These are phyloP conservation scores for Cryphonectria radicalis DNA, from an alignment of 2,329 filamentous ascomycete species.

Conservation along the genomic window DNA sequence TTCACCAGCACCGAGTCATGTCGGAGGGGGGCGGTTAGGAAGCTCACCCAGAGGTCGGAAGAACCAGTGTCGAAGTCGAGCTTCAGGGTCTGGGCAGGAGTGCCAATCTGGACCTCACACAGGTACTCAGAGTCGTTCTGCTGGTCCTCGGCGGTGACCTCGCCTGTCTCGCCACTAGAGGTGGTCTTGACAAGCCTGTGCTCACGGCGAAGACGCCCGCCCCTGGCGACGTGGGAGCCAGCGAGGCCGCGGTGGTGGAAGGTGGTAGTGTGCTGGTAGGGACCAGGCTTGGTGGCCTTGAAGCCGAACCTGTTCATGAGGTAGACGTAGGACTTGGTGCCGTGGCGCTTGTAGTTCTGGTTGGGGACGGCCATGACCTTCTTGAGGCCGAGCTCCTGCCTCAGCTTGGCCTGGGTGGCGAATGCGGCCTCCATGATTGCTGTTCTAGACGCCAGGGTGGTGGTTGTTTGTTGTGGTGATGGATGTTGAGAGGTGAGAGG, in stretches of 20 bases:
- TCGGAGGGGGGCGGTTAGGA: no score
- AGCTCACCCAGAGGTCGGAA: conserved; percentile 67
- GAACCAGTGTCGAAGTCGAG: conserved; percentile 75
- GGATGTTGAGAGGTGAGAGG: neutral
- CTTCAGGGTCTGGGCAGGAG: conserved; percentile 63
- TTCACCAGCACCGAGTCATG: neutral
- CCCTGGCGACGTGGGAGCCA: conserved; percentile 48
- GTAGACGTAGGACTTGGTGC: conserved; percentile 66
- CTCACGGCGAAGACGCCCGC: conserved; percentile 52
- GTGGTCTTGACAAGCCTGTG: conserved; percentile 51
- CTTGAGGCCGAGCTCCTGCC: conserved; percentile 41
- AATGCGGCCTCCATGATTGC: conserved; percentile 42
- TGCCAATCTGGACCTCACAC: conserved; percentile 66
- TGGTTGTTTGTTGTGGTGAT: neutral
- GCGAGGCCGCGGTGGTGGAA: conserved; percentile 53
- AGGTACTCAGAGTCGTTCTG: conserved; percentile 72
- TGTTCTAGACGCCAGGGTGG: conserved; percentile 19
- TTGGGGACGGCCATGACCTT: conserved; percentile 60
- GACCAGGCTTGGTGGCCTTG: conserved; percentile 64
- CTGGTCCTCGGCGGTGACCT: conserved; percentile 64
- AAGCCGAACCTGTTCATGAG: conserved; percentile 66
- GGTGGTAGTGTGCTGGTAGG: conserved; percentile 58
- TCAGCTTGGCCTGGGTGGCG: conserved; percentile 41
- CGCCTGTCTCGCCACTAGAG: conserved; percentile 42
- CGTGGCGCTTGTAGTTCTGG: conserved; percentile 61